Base-by-base conservation (phyloP, 768 basidiomycete species). In the Tricholoma bakamatsutake region DNA sequence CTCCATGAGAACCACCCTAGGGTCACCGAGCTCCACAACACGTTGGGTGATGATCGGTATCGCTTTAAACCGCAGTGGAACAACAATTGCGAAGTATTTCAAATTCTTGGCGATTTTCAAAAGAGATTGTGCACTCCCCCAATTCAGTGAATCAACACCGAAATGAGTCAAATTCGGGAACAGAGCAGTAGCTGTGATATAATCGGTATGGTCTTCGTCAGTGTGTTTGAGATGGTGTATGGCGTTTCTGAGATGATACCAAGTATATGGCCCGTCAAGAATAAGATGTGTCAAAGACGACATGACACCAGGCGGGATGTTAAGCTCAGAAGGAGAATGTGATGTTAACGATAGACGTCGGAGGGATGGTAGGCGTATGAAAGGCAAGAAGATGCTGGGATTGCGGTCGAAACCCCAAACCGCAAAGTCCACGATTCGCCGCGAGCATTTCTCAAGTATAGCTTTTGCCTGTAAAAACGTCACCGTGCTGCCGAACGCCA, bases 241-340 rank as follows among this genome's bases (percentile, higher is more conserved):
- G 12, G 59, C 62, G 18, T 63, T 53, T 1, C 62, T 51, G 52
- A 65, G 58, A 24, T 61, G 60, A 28, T 60, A 63, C 64, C 64
- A 69, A 1, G 42, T 56, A 18, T 59, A 61, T 1, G 62, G 56
- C 15, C 64, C 60, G 37, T 59, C 59, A 37, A 67, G 59, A 30
- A 70, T 61, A 33, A 61, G 58, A 56, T 68, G 69, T 4, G 69
- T 67, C 5, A 71, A 28, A 3, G 59, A 52, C 15, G 65, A 52
- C 5, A 66, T 46, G 9, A 67, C 54, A 1, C 47, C 48, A 5
- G 59, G 62, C 1, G 65, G 66, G 39, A 68, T 63, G 27, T 43
- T 61, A 13, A 65, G 59, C 34, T 64, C 61, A 5, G 59, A 62
- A n/a, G 55, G 37, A 15, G 53, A 59, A 39, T 54, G 57, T 7